Conservation (phyloP, 2,329 filamentous ascomycete species). For the Xylariales sp. region DNA sequence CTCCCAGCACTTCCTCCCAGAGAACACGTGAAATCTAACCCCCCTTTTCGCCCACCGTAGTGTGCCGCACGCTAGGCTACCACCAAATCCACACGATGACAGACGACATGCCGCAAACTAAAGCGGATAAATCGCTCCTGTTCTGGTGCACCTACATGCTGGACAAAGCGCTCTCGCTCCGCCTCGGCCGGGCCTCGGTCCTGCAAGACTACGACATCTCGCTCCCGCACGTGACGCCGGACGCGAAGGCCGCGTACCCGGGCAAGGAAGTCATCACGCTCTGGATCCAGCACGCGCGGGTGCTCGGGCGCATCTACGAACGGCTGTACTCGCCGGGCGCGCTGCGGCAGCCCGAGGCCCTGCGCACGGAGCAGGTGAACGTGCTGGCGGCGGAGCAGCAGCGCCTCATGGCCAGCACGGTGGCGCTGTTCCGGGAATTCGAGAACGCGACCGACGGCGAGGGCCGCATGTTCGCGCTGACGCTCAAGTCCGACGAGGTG, state of each 20-base stretch:
- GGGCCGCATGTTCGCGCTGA: conserved; percentile 49
- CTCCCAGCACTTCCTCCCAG: neutral
- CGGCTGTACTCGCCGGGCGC: conserved; percentile 61
- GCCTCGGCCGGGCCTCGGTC: conserved; percentile 63
- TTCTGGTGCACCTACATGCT: conserved; percentile 70
- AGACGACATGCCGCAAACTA: conserved; percentile 44
- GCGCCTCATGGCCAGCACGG: conserved; percentile 48
- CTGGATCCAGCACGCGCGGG: conserved; percentile 64
- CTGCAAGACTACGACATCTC: conserved; percentile 70
- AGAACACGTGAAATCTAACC: neutral
- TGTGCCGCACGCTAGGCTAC: conserved; percentile 50
- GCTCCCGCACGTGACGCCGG: conserved; percentile 49
- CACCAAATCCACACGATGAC: conserved; percentile 48
- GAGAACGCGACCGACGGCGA: conserved; percentile 39
- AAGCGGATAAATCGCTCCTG: conserved; percentile 53
- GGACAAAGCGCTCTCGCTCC: conserved; percentile 66
- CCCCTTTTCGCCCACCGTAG: neutral
- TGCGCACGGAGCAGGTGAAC: conserved; percentile 51
- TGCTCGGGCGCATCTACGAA: conserved; percentile 68
- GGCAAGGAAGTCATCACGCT: conserved; percentile 54
- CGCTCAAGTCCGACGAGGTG: conserved; percentile 56
- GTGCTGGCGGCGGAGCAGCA: conserved; percentile 49
- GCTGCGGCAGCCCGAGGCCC: conserved; percentile 50
- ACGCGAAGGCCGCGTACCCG: conserved; percentile 51
- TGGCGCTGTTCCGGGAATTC: conserved; percentile 43